Conservation (phyloP, 2,329 filamentous ascomycete genomes). For the Beauveria sp. region DNA sequence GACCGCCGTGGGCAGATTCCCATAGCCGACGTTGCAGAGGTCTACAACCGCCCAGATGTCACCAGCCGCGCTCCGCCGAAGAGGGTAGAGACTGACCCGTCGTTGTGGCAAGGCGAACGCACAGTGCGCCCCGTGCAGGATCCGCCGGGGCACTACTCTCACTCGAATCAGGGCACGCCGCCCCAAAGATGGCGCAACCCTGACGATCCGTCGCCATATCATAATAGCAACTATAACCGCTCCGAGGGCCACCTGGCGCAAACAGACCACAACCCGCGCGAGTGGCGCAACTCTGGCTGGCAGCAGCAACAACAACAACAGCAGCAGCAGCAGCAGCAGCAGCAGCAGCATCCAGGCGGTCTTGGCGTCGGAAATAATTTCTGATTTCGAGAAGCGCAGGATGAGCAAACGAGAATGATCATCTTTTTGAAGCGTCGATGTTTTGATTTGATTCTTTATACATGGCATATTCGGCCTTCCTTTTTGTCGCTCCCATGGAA, state of each 20-base stretch:
- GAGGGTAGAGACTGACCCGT: slow-evolving; percentile 79
- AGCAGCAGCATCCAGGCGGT: slow-evolving; percentile 37
- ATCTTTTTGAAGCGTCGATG: slow-evolving; percentile 9
- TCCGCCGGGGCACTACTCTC: slow-evolving; percentile 16
- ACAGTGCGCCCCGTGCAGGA: slow-evolving; percentile 71
- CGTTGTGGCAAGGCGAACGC: slow-evolving; percentile 74
- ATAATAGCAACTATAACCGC: slow-evolving; percentile 34
- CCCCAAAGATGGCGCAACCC: slow-evolving; percentile 41
- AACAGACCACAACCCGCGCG: slow-evolving; percentile 36
- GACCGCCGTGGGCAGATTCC: slow-evolving; percentile 59
- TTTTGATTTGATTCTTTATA: slow-evolving; percentile 12
- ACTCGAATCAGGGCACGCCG: slow-evolving; percentile 38
- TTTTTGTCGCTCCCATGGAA: background rate
- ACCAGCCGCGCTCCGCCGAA: slow-evolving; percentile 45
- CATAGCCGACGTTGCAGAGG: slow-evolving; percentile 51
- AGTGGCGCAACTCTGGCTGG: slow-evolving; percentile 53
- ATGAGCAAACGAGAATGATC: background rate
- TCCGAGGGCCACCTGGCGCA: slow-evolving; percentile 33
- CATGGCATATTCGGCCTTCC: background rate
- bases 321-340: background rate
- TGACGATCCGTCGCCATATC: slow-evolving; percentile 39
- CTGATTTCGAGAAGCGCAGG: slow-evolving; percentile 18
- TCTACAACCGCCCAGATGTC: slow-evolving; percentile 51
- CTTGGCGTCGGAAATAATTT: slow-evolving; percentile 41
- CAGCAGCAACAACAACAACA: slow-evolving; percentile 17